Evolutionary conservation across 176 grass and related monocot genomes (phyloP), one percentile per base, ranked within the genome.

Genomic region (Leersia perrieri): DNA sequence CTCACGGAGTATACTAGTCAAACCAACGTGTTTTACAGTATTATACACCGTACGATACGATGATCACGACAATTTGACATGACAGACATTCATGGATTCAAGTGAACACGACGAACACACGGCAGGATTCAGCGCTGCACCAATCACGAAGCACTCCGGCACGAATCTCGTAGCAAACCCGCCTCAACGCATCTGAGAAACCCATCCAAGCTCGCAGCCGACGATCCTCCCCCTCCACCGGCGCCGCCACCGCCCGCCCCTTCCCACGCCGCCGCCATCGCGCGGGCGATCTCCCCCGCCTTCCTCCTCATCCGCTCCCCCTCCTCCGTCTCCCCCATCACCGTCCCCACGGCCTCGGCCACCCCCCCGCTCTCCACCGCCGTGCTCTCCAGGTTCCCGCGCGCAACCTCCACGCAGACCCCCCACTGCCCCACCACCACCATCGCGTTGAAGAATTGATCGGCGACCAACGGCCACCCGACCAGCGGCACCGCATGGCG

Each of bases 401-500:
- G 84, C 4, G 74, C 88, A 12, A 91, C 69, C 84, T 94, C 92
- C 23, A 85, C 49, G 80, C 92, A 89, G 28, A 89, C 83, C 16
- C 89, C 86, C 79, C 86, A 79, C 63, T 87, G n/a, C n/a, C n/a
- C 84, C 8, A 26, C 89, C 60, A 87, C 42, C 68, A 91, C 34
- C 53, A 69, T 91, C n/a, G 84, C 79, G 78, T 89, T 94, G 89
- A 83, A 91, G 45, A 89, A 83, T 70, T 91, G 89, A 55, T 89
- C 89, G 11, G 44, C 86, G 3, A 69, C 66, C 45, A 94, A 63
- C 22, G 89, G 86, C 89, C 86, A 94, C 38, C 83, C 86, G 33
- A 94, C 9, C 39, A 94, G 70, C 34, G 86, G 86, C 70, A 89
- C 74, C 49, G 75, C 76, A 15, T 67, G 49, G 86, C 14, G 47